Evolutionary conservation across 2,329 filamentous ascomycete species (phyloP), one percentile per base, ranked within the genome.

Genomic region (Orbilia brochopaga): DNA sequence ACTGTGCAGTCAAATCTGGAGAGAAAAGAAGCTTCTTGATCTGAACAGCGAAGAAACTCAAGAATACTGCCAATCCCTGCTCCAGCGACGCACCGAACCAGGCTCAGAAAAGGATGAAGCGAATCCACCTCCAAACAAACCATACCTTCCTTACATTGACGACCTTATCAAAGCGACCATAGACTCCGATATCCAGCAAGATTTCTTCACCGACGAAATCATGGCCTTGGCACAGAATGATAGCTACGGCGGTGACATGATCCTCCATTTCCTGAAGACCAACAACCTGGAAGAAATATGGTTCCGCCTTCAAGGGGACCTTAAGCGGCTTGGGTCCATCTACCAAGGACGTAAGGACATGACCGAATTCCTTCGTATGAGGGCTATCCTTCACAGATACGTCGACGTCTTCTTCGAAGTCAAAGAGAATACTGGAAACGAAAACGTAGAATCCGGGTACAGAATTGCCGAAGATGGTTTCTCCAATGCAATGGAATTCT

Each of bases 131-230:
- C 67, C 67, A 11, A 10, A 19, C 17, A 72, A 65, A 24, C 67
- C 60, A 1, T 50, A 61, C 23, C 60, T 51, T 15, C 67, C 67
- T 2, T 72, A 65, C 35, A 44, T 61, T 17, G 67, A 72, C 32
- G 67, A 72, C 23, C 60, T 72, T 24, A 17, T 65, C 67, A 65
- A 59, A 27, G 67, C 67, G 4, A 21, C 60, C 3, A 19, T 50
- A 13, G 67, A 72, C 35, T 52, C 60, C 10, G 30, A 51, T 3
- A 32, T 72, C n/a, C 35, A 42, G 6, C 27, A 57, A 15, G 35
- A 61, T 19, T 61, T 35, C 19, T 48, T 72, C 19, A 23, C 55
- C 4, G 44, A 21, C 21, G 67, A 72, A 17, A 60, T 72, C 19
- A 10, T 44, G 24, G 57, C 62, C 53, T 27, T 44, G 17, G 67